Evolutionary conservation across 495 filamentous ascomycete genomes (phyloP), one percentile per base, ranked within the genome.

Genomic region (Penicillium fimorum): DNA sequence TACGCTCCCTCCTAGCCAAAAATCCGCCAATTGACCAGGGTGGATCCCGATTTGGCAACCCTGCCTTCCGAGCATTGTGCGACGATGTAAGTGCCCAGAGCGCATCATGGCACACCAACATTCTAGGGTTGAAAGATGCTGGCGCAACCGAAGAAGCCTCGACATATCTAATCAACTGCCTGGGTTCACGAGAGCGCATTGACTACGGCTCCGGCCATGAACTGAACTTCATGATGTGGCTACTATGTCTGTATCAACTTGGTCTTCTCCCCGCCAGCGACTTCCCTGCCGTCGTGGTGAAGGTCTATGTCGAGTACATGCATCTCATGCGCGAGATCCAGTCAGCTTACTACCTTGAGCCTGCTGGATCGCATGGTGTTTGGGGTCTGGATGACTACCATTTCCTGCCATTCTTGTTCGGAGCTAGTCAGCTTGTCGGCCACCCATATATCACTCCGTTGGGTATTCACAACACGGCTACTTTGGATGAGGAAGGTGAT

Each of bases 141-240:
- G 77, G 74, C 4, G 86, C 87, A 5, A 78, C 87, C 29, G 68
- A 76, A 1, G 94, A 98, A 68, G 76, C 85, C 7, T 86, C 86
- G 8, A 81, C 85, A 40, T 99, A 99, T 66, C 79, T 99, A 47
- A 73, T 82, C 55, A 82, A 96, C 63, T 87, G 87, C 1, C 88
- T 96, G 47, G 94, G 94, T 45, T 96, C 94, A 67, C 79, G 85
- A 46, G 81, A 84, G 29, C 83, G 94, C n/a, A 90, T 98, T 59
- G 94, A 98, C 74, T 98, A 98, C 72, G 94, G 94, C 60, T 95
- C 90, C 0, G 94, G 94, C 8, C 94, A 98, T 69, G 94, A 98
- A 72, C 80, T 98, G 47, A 96, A 98, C 70, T 96, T 97, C 70
- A 79, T 93, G 67, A 86, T 96, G 70, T 97, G 91, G 91, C 78